Evolutionary conservation across 129 eudicot genomes (phyloP), one percentile per base, ranked within the genome.

Genomic region (Erigeron canadensis): DNA sequence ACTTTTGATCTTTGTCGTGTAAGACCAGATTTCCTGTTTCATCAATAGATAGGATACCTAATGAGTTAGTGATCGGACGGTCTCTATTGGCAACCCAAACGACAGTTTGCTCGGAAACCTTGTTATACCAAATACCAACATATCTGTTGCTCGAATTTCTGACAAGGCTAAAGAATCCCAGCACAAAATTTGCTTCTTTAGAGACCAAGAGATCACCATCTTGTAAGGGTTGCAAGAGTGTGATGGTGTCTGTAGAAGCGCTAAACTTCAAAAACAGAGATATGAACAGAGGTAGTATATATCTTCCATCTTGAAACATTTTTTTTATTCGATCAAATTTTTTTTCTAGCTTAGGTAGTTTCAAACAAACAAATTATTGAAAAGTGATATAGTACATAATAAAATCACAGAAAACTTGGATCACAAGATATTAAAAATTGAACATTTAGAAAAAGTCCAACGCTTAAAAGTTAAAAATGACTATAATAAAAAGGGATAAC

Each of bases 81-180:
- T 71, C 78, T 65, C 87, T 43, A 58, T 75, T 79, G 56, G 81
- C 84, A 7, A 75, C 84, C 87, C 87, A 83, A 45, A 83, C 87
- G 6, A 83, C 50, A 2, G 81, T 83, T 56, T 67, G 81, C 45
- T 83, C 87, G 0, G 79, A 75, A 71, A 83, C 77, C 51, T 71
- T 83, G 75, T 83, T 75, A 12, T 79, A 83, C 87, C 87, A 83
- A 5, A 83, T 83, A 56, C 87, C 87, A 8, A 79, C 78, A 18
- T 83, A 83, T 38, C 87, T 73, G 66, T 76, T 81, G 75, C 42
- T 75, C 38, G 84, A 59, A 41, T 65, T 75, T 56, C 18, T 3
- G 34, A 0, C 12, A 51, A 78, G 83, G 76, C 81, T 80, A 62
- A 81, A 84, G 72, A 83, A 83, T 12, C 84, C 87, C 12, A 83